A percentile compares a stretch with the other conserved stretches of the same genome.
phyloP scores from a whole-genome alignment of 2,329 filamentous ascomycete species.

The Fusarium temperatum region DNA sequence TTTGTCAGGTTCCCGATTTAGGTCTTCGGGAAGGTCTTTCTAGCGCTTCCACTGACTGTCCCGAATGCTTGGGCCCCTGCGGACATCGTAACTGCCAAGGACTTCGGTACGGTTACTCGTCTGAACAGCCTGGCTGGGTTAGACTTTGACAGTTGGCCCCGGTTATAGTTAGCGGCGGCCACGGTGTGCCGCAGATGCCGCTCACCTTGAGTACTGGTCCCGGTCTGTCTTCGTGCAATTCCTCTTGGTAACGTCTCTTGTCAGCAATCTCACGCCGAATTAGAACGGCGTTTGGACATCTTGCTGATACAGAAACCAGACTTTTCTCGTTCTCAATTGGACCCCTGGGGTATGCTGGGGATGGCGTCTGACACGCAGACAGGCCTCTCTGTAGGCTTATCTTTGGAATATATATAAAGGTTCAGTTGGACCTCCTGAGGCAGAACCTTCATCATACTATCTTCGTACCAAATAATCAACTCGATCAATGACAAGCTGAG shows the following conservation, averaged over 20 bases:
- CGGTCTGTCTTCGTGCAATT: constrained; percentile 38
- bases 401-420: constrained; percentile 31
- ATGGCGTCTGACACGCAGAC: constrained; percentile 2
- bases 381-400: constrained; percentile 14
- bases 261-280: constrained; percentile 12
- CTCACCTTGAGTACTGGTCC: constrained; percentile 26
- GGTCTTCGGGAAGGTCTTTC: neutral
- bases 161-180: neutral
- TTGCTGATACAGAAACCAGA: constrained; percentile 4
- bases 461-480: constrained; percentile 7
- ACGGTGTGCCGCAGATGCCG: constrained; percentile 26
- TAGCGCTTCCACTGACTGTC: constrained; percentile 12
- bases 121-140: constrained; percentile 2
- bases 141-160: neutral
- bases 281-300: neutral
- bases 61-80: constrained; percentile 7
- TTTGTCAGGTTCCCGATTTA: constrained; percentile 8
- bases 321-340: neutral
- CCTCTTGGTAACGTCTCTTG: constrained; percentile 14
- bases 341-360: neutral
- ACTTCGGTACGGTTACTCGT: constrained; percentile 2
- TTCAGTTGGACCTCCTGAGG: constrained; percentile 16
- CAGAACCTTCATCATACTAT: constrained; percentile 13
- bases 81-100: constrained; percentile 1
- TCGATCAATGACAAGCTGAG: neutral